phyloP scores from a whole-genome alignment of 129 eudicot species.

The Calendula officinalis region DNA sequence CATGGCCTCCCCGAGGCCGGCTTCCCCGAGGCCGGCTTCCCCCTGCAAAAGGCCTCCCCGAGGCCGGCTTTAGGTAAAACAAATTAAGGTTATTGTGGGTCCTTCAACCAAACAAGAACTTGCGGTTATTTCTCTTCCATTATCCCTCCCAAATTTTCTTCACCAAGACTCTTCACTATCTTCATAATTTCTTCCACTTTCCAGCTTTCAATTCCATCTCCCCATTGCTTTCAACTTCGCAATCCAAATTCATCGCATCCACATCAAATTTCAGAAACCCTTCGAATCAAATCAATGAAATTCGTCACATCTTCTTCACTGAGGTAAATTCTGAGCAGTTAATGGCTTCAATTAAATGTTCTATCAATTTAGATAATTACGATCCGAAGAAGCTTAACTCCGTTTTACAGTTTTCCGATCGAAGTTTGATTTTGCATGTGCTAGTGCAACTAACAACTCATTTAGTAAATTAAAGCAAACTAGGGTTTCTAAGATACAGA shows the following conservation, averaged over 20 bases:
- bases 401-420: slow-evolving; percentile 25
- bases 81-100: too few species aligned
- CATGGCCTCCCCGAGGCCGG: too few species aligned
- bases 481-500: slow-evolving; percentile 67
- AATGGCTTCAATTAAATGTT: slow-evolving; percentile 42
- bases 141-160: slow-evolving; percentile 26
- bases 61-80: too few species aligned
- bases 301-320: neutral
- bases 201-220: neutral
- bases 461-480: slow-evolving; percentile 37
- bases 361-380: slow-evolving; percentile 28
- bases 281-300: slow-evolving; percentile 18
- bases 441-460: slow-evolving; percentile 32
- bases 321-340: slow-evolving; percentile 16
- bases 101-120: slow-evolving; percentile 19
- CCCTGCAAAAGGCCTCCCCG: too few species aligned
- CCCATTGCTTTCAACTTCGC: neutral
- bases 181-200: neutral
- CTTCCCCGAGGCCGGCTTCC: too few species aligned
- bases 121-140: slow-evolving; percentile 33
- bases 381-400: slow-evolving; percentile 47
- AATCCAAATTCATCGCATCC: neutral
- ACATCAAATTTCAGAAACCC: neutral
- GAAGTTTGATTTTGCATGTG: slow-evolving; percentile 18
- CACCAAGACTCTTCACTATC: slow-evolving; percentile 16